A percentile compares a stretch with the other conserved stretches of the same genome.
phyloP scores from a whole-genome alignment of 2,329 filamentous ascomycete genomes.

The Fusarium papillatum region DNA sequence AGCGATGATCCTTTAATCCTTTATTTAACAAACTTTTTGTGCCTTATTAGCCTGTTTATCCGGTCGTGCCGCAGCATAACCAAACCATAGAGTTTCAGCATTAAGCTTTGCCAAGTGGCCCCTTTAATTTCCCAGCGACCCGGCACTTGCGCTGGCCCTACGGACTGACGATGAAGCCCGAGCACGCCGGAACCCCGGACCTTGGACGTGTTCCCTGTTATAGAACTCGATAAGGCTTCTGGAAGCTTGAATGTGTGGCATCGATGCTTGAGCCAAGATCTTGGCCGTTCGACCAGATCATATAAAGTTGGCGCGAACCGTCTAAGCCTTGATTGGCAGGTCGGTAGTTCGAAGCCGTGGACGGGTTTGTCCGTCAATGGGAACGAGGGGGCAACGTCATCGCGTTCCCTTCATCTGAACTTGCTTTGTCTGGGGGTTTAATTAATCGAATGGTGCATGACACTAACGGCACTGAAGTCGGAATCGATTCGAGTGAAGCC shows the following conservation, averaged over 20 bases:
- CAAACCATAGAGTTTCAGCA: neutral
- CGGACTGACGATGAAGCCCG: neutral
- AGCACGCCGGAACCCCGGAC: neutral
- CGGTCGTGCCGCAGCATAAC: neutral
- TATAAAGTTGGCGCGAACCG: neutral
- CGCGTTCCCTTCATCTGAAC: neutral
- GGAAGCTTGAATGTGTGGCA: neutral
- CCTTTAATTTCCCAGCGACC: neutral
- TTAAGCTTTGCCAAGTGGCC: conserved; percentile 1
- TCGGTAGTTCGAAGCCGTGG: neutral
- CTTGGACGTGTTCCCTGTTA: neutral
- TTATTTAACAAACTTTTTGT: neutral
- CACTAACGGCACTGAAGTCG: neutral
- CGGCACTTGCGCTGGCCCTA: neutral
- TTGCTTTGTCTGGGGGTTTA: neutral
- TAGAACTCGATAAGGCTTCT: neutral
- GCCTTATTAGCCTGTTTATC: neutral
- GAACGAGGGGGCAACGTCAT: neutral
- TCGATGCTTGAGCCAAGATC: neutral
- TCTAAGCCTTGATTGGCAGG: neutral
- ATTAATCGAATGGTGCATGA: neutral
- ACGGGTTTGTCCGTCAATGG: neutral
- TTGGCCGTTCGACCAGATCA: neutral
- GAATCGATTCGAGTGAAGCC: neutral
- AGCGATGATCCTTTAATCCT: neutral